phyloP scores from a whole-genome alignment of 1,284 basidiomycete species.

The Tilletia horrida region DNA sequence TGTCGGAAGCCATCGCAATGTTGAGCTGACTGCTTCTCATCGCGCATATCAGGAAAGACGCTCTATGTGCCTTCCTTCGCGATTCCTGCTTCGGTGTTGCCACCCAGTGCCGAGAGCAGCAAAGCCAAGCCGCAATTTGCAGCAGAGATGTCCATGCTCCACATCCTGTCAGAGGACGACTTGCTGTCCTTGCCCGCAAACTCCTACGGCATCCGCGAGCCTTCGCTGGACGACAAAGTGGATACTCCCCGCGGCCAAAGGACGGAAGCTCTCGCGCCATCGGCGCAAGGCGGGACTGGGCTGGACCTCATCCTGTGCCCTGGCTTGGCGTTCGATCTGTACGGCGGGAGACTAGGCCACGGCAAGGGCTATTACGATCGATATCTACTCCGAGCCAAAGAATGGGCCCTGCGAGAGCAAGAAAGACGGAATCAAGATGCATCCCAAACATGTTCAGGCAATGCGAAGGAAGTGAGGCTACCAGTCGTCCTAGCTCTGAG shows the following conservation, averaged over 20 bases:
- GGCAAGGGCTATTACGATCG: slow-evolving; percentile 58
- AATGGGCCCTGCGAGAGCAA: slow-evolving; percentile 28
- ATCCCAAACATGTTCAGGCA: slow-evolving; percentile 16
- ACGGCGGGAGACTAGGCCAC: slow-evolving; percentile 55
- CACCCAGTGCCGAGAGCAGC: slow-evolving; percentile 19
- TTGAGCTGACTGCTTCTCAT: neutral
- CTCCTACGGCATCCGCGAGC: slow-evolving; percentile 56
- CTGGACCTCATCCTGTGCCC: slow-evolving; percentile 57
- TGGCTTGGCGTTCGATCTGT: slow-evolving; percentile 54
- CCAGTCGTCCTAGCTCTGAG: slow-evolving; percentile 3
- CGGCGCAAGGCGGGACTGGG: slow-evolving; percentile 37
- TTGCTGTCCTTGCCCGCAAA: slow-evolving; percentile 52
- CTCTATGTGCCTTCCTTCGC: slow-evolving; percentile 56
- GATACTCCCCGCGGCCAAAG: neutral
- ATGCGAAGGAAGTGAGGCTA: slow-evolving; percentile 22
- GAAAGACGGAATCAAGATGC: neutral
- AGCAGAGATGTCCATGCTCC: slow-evolving; percentile 56
- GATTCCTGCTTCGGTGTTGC: slow-evolving; percentile 31
- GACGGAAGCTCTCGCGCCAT: neutral
- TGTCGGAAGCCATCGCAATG: too few species aligned
- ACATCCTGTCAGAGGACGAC: slow-evolving; percentile 40
- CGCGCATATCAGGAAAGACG: slow-evolving; percentile 38
- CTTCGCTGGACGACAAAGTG: slow-evolving; percentile 36
- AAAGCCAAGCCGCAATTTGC: slow-evolving; percentile 28
- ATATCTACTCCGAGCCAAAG: slow-evolving; percentile 41